Evolutionary conservation across 1,139 yeast species (phyloP).

Genomic region (Candida sp.): DNA sequence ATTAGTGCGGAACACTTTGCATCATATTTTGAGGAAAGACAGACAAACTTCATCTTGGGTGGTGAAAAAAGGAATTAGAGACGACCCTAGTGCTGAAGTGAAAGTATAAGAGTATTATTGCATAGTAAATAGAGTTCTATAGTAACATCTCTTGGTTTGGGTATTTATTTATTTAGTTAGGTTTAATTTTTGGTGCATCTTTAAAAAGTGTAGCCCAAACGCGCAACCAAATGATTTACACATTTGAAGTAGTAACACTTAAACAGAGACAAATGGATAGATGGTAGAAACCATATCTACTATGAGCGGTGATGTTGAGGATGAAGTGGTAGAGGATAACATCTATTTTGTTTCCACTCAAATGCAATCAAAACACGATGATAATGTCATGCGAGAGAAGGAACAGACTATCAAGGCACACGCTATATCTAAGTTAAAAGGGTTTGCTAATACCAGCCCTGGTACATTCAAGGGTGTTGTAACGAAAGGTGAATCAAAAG

Average conservation of each 20-base stretch:
- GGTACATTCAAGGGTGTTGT: neutral
- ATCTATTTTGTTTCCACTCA: slow-evolving; percentile 25
- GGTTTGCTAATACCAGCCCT: slow-evolving; percentile 11
- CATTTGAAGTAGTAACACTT: neutral
- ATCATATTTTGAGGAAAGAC: slow-evolving; percentile 2
- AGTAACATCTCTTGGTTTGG: too few species aligned
- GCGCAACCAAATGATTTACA: neutral
- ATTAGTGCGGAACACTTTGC: slow-evolving; percentile 1
- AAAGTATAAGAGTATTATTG: neutral
- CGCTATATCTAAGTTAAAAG: slow-evolving; percentile 12
- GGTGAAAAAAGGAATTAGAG: neutral
- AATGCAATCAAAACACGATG: slow-evolving; percentile 35
- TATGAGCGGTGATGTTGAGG: slow-evolving; percentile 2
- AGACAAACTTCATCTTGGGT: slow-evolving; percentile 1
- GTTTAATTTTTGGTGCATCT: neutral
- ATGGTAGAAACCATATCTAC: neutral
- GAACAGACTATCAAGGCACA: slow-evolving; percentile 6
- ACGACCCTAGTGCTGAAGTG: neutral
- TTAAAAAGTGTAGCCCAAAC: neutral
- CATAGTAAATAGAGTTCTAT: too few species aligned
- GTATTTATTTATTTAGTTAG: neutral
- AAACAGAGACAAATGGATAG: neutral
- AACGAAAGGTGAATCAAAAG: slow-evolving; percentile 1
- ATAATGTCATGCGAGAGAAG: slow-evolving; percentile 16
- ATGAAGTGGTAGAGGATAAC: slow-evolving; percentile 4